A percentile compares a stretch with the other conserved stretches of the same genome.
These are phyloP conservation scores for Jamesozyma spencerorum DNA, from an alignment of 805 yeast species.

Conservation along the genomic window DNA sequence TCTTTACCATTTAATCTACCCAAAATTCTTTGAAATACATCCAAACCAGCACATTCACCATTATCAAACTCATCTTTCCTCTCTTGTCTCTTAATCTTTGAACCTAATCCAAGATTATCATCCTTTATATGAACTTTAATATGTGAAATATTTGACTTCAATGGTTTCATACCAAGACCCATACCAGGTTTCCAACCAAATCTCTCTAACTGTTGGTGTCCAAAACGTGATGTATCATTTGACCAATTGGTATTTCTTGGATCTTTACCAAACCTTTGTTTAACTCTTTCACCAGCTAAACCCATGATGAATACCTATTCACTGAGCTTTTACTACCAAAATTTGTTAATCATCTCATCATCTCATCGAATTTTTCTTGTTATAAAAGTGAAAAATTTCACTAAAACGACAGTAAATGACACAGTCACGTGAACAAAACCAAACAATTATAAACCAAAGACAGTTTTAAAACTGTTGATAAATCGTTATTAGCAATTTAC, in stretches of 20 bases:
- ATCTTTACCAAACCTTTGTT: constrained; percentile 81
- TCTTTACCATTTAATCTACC: constrained; percentile 87
- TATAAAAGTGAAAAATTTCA: not conserved
- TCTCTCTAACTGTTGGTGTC: constrained; percentile 72
- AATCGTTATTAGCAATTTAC: too few species aligned
- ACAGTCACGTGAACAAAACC: too few species aligned
- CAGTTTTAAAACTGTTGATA: too few species aligned
- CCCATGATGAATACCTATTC: constrained; percentile 43
- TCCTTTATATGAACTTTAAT: constrained; percentile 75
- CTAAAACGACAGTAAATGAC: too few species aligned
- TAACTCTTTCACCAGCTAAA: constrained; percentile 67
- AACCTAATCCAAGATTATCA: constrained; percentile 84
- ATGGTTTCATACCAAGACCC: constrained; percentile 59
- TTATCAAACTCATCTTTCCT: constrained; percentile 62
- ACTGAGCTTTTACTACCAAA: not conserved
- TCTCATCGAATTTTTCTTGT: constrained; percentile 1
- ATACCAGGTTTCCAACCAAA: constrained; percentile 90
- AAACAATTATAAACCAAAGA: too few species aligned
- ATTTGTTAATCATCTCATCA: too few species aligned
- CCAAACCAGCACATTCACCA: constrained; percentile 84
- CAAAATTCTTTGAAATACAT: constrained; percentile 81
- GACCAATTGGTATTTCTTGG: constrained; percentile 96
- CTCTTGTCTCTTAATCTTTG: constrained; percentile 50
- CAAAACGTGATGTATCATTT: constrained; percentile 72
- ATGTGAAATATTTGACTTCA: constrained; percentile 58